Evolutionary conservation across 2,329 filamentous ascomycete genomes (phyloP).

Genomic region (Amesomyces nigricolor): DNA sequence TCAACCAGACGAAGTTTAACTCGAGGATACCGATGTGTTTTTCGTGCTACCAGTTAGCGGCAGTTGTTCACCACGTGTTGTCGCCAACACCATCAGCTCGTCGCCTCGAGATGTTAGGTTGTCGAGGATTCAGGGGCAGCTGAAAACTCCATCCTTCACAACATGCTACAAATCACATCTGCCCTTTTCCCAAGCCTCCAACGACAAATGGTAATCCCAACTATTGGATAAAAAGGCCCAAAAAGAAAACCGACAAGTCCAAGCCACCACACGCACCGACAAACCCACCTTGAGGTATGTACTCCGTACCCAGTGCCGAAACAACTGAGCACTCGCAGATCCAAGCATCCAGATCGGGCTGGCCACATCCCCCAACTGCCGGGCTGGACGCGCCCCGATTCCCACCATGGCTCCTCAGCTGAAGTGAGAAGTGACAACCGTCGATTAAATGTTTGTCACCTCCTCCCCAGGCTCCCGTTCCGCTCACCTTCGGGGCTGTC

Average conservation of each 20-base stretch:
- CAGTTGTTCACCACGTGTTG: neutral
- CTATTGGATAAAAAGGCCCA: neutral
- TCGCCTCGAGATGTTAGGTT: too few species aligned
- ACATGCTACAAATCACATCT: too few species aligned
- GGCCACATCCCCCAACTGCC: neutral
- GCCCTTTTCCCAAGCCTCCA: too few species aligned
- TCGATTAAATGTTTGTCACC: too few species aligned
- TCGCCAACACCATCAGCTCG: neutral
- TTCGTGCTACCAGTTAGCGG: neutral
- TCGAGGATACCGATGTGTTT: neutral
- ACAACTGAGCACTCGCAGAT: neutral
- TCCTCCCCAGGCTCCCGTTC: too few species aligned
- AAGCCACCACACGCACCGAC: too few species aligned
- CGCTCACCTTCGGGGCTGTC: neutral
- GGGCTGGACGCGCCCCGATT: neutral
- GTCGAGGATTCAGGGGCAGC: neutral
- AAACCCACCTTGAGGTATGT: too few species aligned
- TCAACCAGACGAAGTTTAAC: neutral
- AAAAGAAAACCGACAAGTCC: neutral
- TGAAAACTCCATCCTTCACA: neutral
- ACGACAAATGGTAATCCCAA: too few species aligned
- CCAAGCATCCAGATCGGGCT: neutral
- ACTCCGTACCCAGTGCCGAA: too few species aligned
- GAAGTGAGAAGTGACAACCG: slow-evolving; percentile 8
- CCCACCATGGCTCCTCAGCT: neutral